These are phyloP conservation scores for Vicia faba DNA, from an alignment of 306 rosid species.

Conservation along the genomic window DNA sequence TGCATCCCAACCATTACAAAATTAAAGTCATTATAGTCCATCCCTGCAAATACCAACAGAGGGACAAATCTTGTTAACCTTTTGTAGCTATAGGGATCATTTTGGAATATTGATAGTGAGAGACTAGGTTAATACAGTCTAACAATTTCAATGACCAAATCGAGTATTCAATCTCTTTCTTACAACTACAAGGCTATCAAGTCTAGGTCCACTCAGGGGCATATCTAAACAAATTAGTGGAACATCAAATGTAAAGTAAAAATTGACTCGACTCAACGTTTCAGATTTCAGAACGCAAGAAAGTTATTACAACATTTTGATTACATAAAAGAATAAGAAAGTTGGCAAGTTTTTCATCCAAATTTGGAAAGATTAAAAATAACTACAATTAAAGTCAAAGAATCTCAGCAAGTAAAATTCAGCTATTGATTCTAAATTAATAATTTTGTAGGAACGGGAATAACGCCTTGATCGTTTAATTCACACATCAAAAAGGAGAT, in stretches of 20 bases:
- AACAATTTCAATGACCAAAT: neutral
- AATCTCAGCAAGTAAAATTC: neutral
- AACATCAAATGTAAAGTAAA: neutral
- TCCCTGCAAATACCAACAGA: neutral
- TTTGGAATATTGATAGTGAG: neutral
- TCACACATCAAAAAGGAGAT: slow-evolving; percentile 33
- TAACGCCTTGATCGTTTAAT: slow-evolving; percentile 7
- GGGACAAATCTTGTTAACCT: neutral
- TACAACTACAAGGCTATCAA: slow-evolving; percentile 14
- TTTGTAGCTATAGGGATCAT: neutral
- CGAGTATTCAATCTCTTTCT: neutral
- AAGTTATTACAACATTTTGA: slow-evolving; percentile 8
- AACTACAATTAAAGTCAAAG: slow-evolving; percentile 1
- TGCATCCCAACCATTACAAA: neutral
- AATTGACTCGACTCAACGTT: slow-evolving; percentile 9
- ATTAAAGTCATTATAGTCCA: slow-evolving; percentile 2
- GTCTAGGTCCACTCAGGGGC: neutral
- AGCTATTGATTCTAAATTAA: slow-evolving; percentile 1
- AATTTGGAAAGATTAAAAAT: slow-evolving; percentile 9
- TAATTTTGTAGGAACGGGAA: slow-evolving; percentile 17
- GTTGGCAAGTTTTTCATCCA: slow-evolving; percentile 18
- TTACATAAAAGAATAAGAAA: slow-evolving; percentile 14
- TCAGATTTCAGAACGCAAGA: slow-evolving; percentile 9
- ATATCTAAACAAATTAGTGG: slow-evolving; percentile 24
- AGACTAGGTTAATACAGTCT: neutral